These are phyloP conservation scores for Phytophthora boehmeriae DNA, from an alignment of 352 stramenopile genomes.

Conservation along the genomic window DNA sequence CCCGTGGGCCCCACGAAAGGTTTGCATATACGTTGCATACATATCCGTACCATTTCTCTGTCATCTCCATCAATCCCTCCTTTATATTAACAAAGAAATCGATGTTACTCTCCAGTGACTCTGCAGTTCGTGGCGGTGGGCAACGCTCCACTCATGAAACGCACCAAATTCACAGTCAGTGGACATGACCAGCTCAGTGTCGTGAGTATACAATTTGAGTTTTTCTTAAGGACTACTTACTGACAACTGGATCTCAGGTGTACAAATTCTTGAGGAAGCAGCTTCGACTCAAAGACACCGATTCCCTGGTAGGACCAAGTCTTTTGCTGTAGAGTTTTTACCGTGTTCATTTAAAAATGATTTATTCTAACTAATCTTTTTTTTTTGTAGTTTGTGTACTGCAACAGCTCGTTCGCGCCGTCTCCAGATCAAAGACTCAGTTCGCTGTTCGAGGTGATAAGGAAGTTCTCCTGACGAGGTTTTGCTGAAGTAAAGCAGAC, in stretches of 20 bases:
- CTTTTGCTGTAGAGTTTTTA: constrained; percentile 1
- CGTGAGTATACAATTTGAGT: constrained; percentile 47
- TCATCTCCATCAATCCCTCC: background rate
- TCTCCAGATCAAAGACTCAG: constrained; percentile 80
- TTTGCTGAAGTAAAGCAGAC: too few species aligned
- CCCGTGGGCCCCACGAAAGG: constrained; percentile 47
- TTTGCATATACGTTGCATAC: background rate
- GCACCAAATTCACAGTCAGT: constrained; percentile 88
- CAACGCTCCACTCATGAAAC: constrained; percentile 85
- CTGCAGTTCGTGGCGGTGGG: constrained; percentile 85
- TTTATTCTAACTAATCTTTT: constrained; percentile 2
- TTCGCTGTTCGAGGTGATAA: constrained; percentile 78
- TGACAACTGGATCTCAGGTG: too few species aligned
- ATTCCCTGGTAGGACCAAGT: constrained; percentile 56
- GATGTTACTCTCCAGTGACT: constrained; percentile 52
- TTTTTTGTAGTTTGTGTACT: constrained; percentile 79
- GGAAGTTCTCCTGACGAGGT: too few species aligned
- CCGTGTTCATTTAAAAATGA: background rate
- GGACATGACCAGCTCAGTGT: constrained; percentile 77
- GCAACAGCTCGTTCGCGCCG: constrained; percentile 88
- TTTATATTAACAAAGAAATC: constrained; percentile 3
- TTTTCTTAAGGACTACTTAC: too few species aligned
- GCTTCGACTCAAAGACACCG: constrained; percentile 73
- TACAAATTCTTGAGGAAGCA: constrained; percentile 89
- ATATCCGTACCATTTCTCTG: background rate